phyloP scores from a whole-genome alignment of 1,284 basidiomycete genomes.

The Meripilus lineatus region DNA sequence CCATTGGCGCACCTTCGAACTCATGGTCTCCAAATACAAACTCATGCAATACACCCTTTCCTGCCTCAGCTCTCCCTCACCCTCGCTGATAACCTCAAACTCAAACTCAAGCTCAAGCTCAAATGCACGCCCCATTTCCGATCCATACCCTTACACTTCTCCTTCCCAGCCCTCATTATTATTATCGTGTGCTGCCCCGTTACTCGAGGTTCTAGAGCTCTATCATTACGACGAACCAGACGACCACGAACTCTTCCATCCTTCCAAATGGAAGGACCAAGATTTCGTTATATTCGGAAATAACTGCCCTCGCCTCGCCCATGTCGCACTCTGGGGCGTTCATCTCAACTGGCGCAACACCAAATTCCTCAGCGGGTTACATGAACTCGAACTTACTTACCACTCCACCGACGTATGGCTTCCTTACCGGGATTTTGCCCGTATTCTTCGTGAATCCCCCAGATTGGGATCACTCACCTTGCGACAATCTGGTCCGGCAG shows the following conservation, averaged over 20 bases:
- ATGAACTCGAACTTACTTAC: conserved; percentile 51
- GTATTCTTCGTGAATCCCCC: conserved; percentile 45
- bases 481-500: conserved; percentile 46
- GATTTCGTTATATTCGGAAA: conserved; percentile 47
- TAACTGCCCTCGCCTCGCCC: conserved; percentile 45
- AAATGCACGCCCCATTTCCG: too few species aligned
- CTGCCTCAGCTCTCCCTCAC: conserved; percentile 34
- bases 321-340: conserved; percentile 53
- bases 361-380: conserved; percentile 30
- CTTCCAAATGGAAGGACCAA: conserved; percentile 20
- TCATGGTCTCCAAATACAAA: conserved; percentile 38
- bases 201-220: conserved; percentile 46
- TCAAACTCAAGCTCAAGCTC: too few species aligned
- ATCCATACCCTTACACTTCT: too few species aligned
- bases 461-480: conserved; percentile 45
- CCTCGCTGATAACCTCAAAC: too few species aligned
- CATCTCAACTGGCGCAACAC: conserved; percentile 55
- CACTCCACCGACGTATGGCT: conserved; percentile 55
- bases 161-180: too few species aligned
- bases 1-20: conserved; percentile 46
- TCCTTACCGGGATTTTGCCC: conserved; percentile 41
- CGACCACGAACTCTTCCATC: conserved; percentile 34
- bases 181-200: too few species aligned
- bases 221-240: conserved; percentile 40
- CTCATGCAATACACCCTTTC: conserved; percentile 43